Evolutionary conservation across 192 early-diverging fungal species (phyloP), one percentile per base, ranked within the genome.

Genomic region (Thamnidium elegans): DNA sequence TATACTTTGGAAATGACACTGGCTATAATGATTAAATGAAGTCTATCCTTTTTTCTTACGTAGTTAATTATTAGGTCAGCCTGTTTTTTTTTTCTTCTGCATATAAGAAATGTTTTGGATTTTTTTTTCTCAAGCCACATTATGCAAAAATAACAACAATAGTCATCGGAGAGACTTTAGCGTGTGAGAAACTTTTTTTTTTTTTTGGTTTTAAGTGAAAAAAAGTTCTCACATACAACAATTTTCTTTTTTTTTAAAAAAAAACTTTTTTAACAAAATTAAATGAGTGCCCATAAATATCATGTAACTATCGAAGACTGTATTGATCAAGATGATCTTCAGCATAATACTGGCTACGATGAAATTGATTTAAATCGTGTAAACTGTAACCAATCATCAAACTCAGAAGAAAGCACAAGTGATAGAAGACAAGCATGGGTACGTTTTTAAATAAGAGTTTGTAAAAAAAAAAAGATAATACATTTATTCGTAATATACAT

Each of bases 251-350:
- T 17, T 48, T 14, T 5, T 9, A 45, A 9, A 45, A 45, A 45
- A 9, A 45, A 45, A 45, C 44, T 17, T 19, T 17, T 48, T 19
- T 48, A 14, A 47, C 3, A 15, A n/a, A 48, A 48, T 3, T 7
- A 14, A 48, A 48, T 48, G 46, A 48, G 17, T 48, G 3, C 45
- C 32, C 54, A 55, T 34, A 56, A 56, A 45, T 42, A 59, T 39
- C 58, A 59, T 36, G 58, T 59, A 26, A 59, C 58, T 6, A 43
- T 59, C 23, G 58, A 59, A 26, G 43, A 59, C 17, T 39, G 36
- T 0, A 23, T 30, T 59, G 58, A 59, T 45, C 39, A 59, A 59
- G 58, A 59, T 21, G 20, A 59, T 30, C 21, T 59, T 44, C 58
- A 44, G 21, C 19, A 20, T 23, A 43, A 44, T 45, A 45, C 42